Evolutionary conservation across 2,329 filamentous ascomycete genomes (phyloP), one percentile per base, ranked within the genome.

Genomic region (Beauveria sp.): DNA sequence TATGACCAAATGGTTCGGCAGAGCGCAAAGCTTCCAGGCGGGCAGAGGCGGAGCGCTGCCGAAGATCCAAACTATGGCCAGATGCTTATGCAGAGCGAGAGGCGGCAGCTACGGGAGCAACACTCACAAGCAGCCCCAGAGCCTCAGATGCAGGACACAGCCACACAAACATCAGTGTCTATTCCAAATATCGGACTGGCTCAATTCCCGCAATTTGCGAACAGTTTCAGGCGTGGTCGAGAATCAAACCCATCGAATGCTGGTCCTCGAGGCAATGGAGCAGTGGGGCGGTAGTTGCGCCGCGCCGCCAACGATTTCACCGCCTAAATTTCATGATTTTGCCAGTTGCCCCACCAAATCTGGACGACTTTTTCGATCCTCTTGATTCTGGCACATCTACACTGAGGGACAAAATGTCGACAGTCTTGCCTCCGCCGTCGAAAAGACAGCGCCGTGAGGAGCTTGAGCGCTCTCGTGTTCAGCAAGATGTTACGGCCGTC

Each of bases 391-490:
- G 34, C 46, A 57, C 10, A 28, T 40, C 28, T 34, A 26, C 52
- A 44, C 47, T 51, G 18, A 56, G 40, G n/a, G 1, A 52, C 41
- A 65, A 37, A 37, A 96, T 96, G 91, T 85, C 91, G 67, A 96
- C 91, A 5, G 76, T 92, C 53, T 73, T 88, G 6, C 91, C 91
- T n/a, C 91, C 90, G 52, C 90, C 91, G 5, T 92, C 88, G 57
- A 97, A 97, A 76, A 85, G 92, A 64, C 92, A 96, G 71, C 89
- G 87, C 74, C 85, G 88, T 55, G 90, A 90, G 67, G 82, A 83
- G 24, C 80, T 88, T 46, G 90, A 91, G 67, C 85, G 85, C 69
- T 84, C 89, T 8, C 82, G 86, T 65, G 78, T 85, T 52, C 91
- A 96, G 70, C 88, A 94, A 70, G 87, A 92, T 76, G 82, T 93